These are phyloP conservation scores for Penicillium sp. DNA, from an alignment of 2,329 filamentous ascomycete species.

Conservation along the genomic window DNA sequence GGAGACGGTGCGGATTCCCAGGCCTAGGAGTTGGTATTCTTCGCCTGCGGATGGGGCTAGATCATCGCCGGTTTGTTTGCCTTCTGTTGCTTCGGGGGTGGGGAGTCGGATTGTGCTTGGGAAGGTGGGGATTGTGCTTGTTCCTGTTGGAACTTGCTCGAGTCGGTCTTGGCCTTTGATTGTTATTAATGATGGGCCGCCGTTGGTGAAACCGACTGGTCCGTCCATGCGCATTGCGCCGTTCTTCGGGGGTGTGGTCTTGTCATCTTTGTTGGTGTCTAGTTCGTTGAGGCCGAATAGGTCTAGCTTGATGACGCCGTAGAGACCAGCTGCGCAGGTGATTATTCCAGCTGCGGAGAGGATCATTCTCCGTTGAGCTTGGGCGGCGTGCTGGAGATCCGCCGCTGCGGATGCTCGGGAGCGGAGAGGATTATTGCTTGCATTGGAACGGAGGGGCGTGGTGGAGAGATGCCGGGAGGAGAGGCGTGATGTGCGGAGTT, in stretches of 20 bases:
- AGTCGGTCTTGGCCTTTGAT: constrained; percentile 55
- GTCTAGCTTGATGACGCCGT: constrained; percentile 38
- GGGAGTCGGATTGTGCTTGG: constrained; percentile 68
- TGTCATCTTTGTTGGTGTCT: constrained; percentile 11
- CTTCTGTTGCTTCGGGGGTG: constrained; percentile 33
- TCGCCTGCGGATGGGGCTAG: constrained; percentile 36
- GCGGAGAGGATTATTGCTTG: constrained; percentile 30
- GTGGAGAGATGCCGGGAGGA: constrained; percentile 24
- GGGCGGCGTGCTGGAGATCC: constrained; percentile 24
- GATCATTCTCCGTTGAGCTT: constrained; percentile 31
- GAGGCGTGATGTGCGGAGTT: constrained; percentile 1
- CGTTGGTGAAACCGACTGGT: constrained; percentile 34
- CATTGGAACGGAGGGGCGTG: constrained; percentile 24
- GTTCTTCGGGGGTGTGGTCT: constrained; percentile 7
- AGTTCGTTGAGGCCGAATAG: constrained; percentile 30
- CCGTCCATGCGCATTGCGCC: constrained; percentile 40
- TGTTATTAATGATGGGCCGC: constrained; percentile 32
- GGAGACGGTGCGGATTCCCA: constrained; percentile 85
- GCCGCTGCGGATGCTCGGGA: constrained; percentile 14
- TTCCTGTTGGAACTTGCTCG: constrained; percentile 77
- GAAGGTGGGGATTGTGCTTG: constrained; percentile 74
- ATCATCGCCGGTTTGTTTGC: constrained; percentile 36
- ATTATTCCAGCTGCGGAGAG: constrained; percentile 39
- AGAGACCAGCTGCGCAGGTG: constrained; percentile 39
- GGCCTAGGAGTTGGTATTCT: constrained; percentile 81